Conservation (phyloP, 2,329 filamentous ascomycete species). For the Juglanconis oblonga region DNA sequence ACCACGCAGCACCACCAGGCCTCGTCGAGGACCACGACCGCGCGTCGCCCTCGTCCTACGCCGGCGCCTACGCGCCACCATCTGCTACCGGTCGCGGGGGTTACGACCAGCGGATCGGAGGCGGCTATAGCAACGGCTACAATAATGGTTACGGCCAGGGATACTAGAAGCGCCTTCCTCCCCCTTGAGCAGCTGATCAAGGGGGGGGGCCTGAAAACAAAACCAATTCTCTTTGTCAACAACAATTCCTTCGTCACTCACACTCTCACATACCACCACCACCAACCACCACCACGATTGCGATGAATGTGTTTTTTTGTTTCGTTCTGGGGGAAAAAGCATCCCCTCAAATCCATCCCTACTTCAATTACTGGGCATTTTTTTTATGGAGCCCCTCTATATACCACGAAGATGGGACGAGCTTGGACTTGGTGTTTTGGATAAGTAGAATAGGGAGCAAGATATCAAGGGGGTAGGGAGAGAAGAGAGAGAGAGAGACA, state of each 20-base stretch:
- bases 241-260: slow-evolving; percentile 14
- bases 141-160: neutral
- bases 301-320: slow-evolving; percentile 18
- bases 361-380: neutral
- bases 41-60: slow-evolving; percentile 13
- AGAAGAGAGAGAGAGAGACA: neutral
- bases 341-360: neutral
- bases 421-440: neutral
- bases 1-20: slow-evolving; percentile 38
- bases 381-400: neutral
- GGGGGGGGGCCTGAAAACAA: neutral
- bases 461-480: neutral
- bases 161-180: neutral
- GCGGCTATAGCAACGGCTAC: slow-evolving; percentile 5
- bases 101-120: slow-evolving; percentile 5
- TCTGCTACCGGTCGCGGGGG: slow-evolving; percentile 1
- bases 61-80: slow-evolving; percentile 2
- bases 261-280: neutral
- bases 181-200: neutral
- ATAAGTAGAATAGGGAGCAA: neutral
- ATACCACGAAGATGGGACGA: slow-evolving; percentile 10
- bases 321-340: neutral
- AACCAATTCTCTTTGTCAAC: slow-evolving; percentile 12
- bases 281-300: slow-evolving; percentile 14
- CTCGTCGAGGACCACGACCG: slow-evolving; percentile 13